A percentile compares a stretch with the other conserved stretches of the same genome.
These are phyloP conservation scores for Entomophthora muscae DNA, from an alignment of 371 early-diverging fungal species.

Conservation along the genomic window DNA sequence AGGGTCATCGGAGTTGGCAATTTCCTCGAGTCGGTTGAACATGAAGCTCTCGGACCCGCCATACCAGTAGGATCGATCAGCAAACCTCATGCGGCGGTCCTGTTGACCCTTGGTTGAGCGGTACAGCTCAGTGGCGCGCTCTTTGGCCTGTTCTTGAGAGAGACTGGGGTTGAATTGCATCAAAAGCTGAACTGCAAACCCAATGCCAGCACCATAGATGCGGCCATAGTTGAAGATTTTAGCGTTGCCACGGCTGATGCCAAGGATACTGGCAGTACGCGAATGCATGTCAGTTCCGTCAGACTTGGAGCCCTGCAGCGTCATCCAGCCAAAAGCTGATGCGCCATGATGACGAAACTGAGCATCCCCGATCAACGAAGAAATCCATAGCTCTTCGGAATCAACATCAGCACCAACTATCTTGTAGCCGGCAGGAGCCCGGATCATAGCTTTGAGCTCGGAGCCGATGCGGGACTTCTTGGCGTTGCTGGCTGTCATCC, in stretches of 20 bases:
- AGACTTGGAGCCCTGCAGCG: conserved; percentile 80
- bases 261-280: conserved; percentile 72
- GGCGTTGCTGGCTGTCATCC: conserved; percentile 93
- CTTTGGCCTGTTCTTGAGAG: conserved; percentile 35
- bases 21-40: conserved; percentile 83
- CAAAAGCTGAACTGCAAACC: conserved; percentile 64
- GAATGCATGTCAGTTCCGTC: conserved; percentile 89
- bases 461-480: conserved; percentile 81
- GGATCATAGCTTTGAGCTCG: conserved; percentile 78
- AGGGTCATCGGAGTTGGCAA: conserved; percentile 56
- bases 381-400: conserved; percentile 94
- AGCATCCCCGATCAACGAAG: conserved; percentile 82
- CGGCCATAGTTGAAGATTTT: conserved; percentile 94
- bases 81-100: conserved; percentile 14
- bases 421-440: conserved; percentile 61
- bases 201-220: conserved; percentile 89
- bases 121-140: conserved; percentile 53
- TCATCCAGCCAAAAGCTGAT: conserved; percentile 94
- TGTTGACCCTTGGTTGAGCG: conserved; percentile 62
- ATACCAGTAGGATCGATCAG: conserved; percentile 45
- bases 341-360: conserved; percentile 88
- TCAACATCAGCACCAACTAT: conserved; percentile 97
- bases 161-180: conserved; percentile 63
- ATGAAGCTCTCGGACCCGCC: conserved; percentile 88
- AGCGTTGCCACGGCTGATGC: conserved; percentile 75